A percentile compares a stretch with the other conserved stretches of the same genome.
Conservation (phyloP, 768 basidiomycete species). For the Cystobasidium tubakii region DNA sequence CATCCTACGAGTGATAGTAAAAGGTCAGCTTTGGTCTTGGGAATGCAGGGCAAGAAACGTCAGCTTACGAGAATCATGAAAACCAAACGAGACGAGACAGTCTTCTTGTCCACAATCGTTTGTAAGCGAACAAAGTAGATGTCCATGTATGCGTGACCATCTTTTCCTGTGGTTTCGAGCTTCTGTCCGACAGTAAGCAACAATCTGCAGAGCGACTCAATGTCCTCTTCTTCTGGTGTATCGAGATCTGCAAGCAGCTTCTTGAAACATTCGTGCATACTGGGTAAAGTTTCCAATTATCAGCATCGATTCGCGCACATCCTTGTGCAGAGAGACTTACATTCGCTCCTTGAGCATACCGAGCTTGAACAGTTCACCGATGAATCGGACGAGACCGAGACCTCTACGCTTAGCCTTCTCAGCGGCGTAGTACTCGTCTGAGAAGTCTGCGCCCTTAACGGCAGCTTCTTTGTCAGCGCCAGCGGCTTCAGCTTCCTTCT, state of each 20-base stretch:
- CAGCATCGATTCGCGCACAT: too few species aligned
- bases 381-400: constrained; percentile 94
- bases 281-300: background rate
- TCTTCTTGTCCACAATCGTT: constrained; percentile 65
- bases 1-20: too few species aligned
- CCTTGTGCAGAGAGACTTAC: constrained; percentile 9
- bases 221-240: constrained; percentile 94
- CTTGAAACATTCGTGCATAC: constrained; percentile 95
- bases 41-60: constrained; percentile 19
- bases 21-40: too few species aligned
- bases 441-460: constrained; percentile 66
- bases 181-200: constrained; percentile 77
- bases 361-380: constrained; percentile 97
- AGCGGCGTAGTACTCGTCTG: constrained; percentile 90
- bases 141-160: constrained; percentile 62
- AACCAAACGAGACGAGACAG: constrained; percentile 78
- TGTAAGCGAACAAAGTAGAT: constrained; percentile 90
- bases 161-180: constrained; percentile 59
- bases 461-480: constrained; percentile 57
- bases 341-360: constrained; percentile 96
- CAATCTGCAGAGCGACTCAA: constrained; percentile 90
- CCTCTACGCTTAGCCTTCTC: constrained; percentile 97
- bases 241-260: constrained; percentile 87
- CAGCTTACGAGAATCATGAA: constrained; percentile 83
- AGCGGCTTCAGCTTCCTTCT: constrained; percentile 48